Evolutionary conservation across 2,329 filamentous ascomycete genomes (phyloP).

Genomic region (Decorospora gaudefroyi): DNA sequence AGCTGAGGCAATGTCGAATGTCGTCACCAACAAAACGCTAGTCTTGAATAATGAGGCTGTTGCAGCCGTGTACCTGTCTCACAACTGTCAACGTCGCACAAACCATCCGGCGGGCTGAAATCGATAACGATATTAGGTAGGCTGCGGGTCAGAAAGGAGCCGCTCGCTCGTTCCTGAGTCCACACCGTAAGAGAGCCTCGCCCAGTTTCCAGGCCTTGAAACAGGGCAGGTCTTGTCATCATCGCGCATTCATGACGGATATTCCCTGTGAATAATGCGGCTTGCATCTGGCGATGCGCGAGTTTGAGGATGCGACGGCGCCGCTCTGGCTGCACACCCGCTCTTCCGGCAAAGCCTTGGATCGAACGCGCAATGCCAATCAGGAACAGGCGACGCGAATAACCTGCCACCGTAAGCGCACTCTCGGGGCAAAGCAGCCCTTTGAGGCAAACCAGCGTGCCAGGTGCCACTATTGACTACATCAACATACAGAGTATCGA

Average conservation of each 20-base stretch:
- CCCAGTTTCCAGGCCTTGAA: slow-evolving; percentile 18
- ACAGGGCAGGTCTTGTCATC: slow-evolving; percentile 31
- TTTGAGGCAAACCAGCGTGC: slow-evolving; percentile 14
- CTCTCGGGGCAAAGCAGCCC: slow-evolving; percentile 13
- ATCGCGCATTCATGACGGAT: slow-evolving; percentile 39
- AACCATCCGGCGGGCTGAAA: slow-evolving; percentile 12
- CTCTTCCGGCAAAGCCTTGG: slow-evolving; percentile 38
- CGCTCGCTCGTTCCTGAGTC: slow-evolving; percentile 14
- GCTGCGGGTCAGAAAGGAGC: slow-evolving; percentile 1
- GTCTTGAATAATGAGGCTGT: slow-evolving; percentile 16
- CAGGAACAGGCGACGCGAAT: slow-evolving; percentile 27
- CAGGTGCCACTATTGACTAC: slow-evolving; percentile 22
- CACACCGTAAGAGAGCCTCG: slow-evolving; percentile 21
- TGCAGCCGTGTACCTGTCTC: slow-evolving; percentile 12
- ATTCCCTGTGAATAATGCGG: slow-evolving; percentile 28
- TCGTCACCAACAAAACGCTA: slow-evolving; percentile 18
- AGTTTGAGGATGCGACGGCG: slow-evolving; percentile 32
- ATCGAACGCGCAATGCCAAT: slow-evolving; percentile 35
- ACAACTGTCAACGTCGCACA: slow-evolving; percentile 23
- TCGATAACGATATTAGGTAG: slow-evolving; percentile 11
- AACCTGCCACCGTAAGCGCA: slow-evolving; percentile 28
- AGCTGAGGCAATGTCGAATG: slow-evolving; percentile 27
- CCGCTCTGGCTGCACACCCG: slow-evolving; percentile 41
- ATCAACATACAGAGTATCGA: slow-evolving; percentile 19
- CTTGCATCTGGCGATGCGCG: slow-evolving; percentile 37